Base-by-base conservation (phyloP, 805 yeast species). In the Clavispora santaluciae region DNA sequence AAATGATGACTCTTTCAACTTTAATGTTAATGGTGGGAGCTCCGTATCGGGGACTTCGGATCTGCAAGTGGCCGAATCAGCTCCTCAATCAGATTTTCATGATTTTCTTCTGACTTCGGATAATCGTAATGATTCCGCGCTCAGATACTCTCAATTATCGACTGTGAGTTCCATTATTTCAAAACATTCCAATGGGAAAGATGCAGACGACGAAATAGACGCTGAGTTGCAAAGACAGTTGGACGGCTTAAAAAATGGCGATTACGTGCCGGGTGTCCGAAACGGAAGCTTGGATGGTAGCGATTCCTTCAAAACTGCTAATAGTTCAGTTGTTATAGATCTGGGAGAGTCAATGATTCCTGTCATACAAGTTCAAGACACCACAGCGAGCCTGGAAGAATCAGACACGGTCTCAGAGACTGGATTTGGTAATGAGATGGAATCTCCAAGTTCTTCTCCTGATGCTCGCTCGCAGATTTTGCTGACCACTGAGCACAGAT, bases 161-260 rank as follows among this genome's bases (percentile, higher is more conserved):
- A 69, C 66, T 57, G 66, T 68, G 10, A 66, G 72, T 41, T 68
- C 73, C 0, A 64, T 69, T 36, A 57, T 69, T 22, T 66, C 71
- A 6, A 68, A 64, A 44, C 68, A 56, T 15, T 56, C 59, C 34
- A 55, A 59, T 5, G 50, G 45, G 9, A 45, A 51, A 25, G 50
- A 49, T 4, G 68, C 64, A 10, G 68, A 62, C 5, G 63, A 53
- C 13, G 71, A 61, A 31, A 59, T 61, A 4, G 70, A 66, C 28
- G 43, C 48, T 33, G 73, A 67, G 40, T 57, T 69, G 43, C 63
- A 66, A 41, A 56, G 66, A 21, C 73, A 69, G 44, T 55, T 69
- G 34, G 61, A 60, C 22, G 47, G 48, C 16, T 57, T 69, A 50
- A 69, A 68, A 40, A 50, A 55, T 26, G 50, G 50, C 16, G 51